A percentile compares a stretch with the other conserved stretches of the same genome.
Evolutionary conservation across 768 basidiomycete genomes (phyloP).

Genomic region (Sporobolomyces pararoseus): DNA sequence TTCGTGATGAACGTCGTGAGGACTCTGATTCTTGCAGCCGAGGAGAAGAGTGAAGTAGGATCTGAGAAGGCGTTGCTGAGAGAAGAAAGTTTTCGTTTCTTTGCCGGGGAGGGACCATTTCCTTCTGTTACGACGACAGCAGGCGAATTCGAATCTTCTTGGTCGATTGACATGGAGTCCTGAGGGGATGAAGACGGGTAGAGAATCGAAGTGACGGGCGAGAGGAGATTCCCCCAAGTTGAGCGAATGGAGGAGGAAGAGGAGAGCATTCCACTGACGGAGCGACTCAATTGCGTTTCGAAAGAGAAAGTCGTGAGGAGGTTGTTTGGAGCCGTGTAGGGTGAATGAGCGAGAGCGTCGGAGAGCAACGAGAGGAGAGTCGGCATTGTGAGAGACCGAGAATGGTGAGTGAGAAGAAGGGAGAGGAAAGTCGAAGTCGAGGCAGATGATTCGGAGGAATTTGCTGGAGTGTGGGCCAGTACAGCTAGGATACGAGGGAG

Average conservation of each 20-base stretch:
- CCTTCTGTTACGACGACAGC: too few species aligned
- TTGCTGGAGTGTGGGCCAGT: neutral
- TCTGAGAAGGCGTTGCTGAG: neutral
- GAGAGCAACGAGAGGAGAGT: constrained; percentile 23
- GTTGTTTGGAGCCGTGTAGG: constrained; percentile 13
- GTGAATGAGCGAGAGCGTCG: constrained; percentile 25
- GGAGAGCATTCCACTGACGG: constrained; percentile 7
- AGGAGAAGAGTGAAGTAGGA: neutral
- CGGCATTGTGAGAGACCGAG: constrained; percentile 29
- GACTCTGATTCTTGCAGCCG: constrained; percentile 11
- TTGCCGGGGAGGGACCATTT: constrained; percentile 23
- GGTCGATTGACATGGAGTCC: neutral
- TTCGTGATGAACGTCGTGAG: constrained; percentile 1
- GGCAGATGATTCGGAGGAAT: accelerated
- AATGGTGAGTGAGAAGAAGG: constrained; percentile 27
- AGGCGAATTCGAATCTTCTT: neutral
- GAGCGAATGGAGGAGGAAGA: neutral
- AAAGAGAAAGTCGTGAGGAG: constrained; percentile 18
- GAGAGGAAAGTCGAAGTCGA: constrained; percentile 12
- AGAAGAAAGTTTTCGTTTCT: constrained; percentile 32
- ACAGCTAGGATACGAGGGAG: constrained; percentile 12
- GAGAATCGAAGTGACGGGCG: neutral
- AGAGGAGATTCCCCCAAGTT: constrained; percentile 15
- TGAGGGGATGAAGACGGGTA: neutral
- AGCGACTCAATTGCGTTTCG: neutral